Base-by-base conservation (phyloP, 345 rosid species). In the Hibiscus mutabilis region DNA sequence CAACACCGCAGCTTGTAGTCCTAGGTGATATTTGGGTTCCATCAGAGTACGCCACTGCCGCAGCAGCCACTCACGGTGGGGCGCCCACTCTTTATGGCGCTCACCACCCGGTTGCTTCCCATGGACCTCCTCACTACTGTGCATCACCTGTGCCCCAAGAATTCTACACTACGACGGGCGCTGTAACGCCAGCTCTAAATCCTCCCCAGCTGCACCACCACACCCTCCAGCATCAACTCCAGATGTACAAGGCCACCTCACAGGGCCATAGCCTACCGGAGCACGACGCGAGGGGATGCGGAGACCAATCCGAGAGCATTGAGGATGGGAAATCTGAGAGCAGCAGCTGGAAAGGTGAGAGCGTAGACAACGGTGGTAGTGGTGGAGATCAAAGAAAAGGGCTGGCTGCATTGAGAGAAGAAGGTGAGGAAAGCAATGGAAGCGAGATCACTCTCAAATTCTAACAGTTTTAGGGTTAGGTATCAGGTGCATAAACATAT, bases 1-100 rank as follows among this genome's bases (percentile, higher is more conserved):
- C 84, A 8, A 60, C 87, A 5, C 87, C 94, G 0, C 97, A 84
- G 79, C 82, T 95, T 18, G 91, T 95, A 12, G 94, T 95, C 80
- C 80, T 94, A 71, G 97, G 97, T 10, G 82, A 97, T 67, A 90
- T 95, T 37, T 95, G 97, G 99, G 96, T 95, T 66, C 97, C 97
- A 13, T 90, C 93, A 0, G 99, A 95, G 60, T 95, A 95, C 64
- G 91, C 97, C 70, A 82, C 91, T 1, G 85, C 91, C 56, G 78
- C 83, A 11, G 74, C 78, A 0, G 73, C 86, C 0, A 83, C 87
- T 52, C 86, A 87, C 72, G 74, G 80, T 24, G 93, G 89, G 18
- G 67, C 79, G 21, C 74, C 88, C 4, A 60, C 90, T 24, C 79
- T 88, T 59, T 92, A 92, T 71, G 82, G 87, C 12, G 40, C 81